Conservation (phyloP, 208 protist species). For the Phytomonas sp. region DNA sequence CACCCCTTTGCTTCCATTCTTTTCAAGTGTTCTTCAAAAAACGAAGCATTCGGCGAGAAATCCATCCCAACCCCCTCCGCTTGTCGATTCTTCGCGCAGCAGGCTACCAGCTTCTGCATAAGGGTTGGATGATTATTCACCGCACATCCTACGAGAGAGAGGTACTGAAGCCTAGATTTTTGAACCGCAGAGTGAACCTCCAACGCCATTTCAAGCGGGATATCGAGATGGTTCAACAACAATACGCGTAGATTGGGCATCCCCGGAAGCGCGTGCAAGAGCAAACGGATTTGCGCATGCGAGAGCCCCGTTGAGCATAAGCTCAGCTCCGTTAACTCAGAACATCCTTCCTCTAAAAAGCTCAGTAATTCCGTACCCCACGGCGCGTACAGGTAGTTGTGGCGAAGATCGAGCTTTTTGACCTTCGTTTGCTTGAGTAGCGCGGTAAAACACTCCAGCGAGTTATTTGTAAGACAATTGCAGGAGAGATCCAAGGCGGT, state of each 20-base stretch:
- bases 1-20: not conserved
- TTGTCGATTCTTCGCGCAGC: not conserved
- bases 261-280: slow-evolving; percentile 57
- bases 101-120: no score
- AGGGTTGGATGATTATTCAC: no score
- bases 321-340: slow-evolving; percentile 58
- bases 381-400: slow-evolving; percentile 46
- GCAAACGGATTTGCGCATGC: slow-evolving; percentile 26
- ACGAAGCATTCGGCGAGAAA: not conserved
- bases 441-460: slow-evolving; percentile 38
- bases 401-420: slow-evolving; percentile 45
- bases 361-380: slow-evolving; percentile 37
- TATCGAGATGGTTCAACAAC: slow-evolving; percentile 49
- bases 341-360: slow-evolving; percentile 55
- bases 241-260: slow-evolving; percentile 44
- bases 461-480: slow-evolving; percentile 39
- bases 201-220: slow-evolving; percentile 30
- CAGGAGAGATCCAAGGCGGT: slow-evolving; percentile 60
- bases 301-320: slow-evolving; percentile 56
- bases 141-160: slow-evolving; percentile 30
- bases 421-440: slow-evolving; percentile 42
- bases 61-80: not conserved
- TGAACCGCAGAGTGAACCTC: slow-evolving; percentile 38
- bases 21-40: not conserved
- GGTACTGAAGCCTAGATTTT: slow-evolving; percentile 28